phyloP scores from a whole-genome alignment of 768 basidiomycete genomes.

The Kwoniella dendrophila region DNA sequence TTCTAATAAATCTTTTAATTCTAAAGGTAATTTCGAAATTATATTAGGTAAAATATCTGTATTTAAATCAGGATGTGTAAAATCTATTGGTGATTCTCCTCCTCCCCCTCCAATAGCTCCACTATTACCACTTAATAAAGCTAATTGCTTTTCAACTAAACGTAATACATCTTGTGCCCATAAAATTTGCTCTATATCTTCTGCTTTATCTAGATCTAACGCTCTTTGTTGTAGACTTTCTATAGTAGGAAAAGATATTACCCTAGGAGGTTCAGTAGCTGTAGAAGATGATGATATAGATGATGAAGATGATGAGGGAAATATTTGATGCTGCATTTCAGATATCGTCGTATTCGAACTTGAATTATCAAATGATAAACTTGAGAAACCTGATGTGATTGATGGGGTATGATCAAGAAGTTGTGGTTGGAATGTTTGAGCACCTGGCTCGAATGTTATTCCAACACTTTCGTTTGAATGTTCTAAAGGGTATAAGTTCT shows the following conservation, averaged over 20 bases:
- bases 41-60: constrained; percentile 49
- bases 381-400: constrained; percentile 11
- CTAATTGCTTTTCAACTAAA: constrained; percentile 68
- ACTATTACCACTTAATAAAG: no score
- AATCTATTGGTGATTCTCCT: constrained; percentile 53
- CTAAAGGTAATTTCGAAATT: constrained; percentile 64
- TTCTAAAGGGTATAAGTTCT: not conserved
- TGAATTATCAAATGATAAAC: not conserved
- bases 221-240: constrained; percentile 61
- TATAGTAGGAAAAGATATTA: constrained; percentile 70
- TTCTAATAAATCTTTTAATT: constrained; percentile 65
- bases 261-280: constrained; percentile 57
- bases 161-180: constrained; percentile 84
- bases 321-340: constrained; percentile 19
- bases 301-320: constrained; percentile 31
- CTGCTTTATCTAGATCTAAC: constrained; percentile 61
- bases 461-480: not conserved
- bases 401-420: not conserved
- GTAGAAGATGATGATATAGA: constrained; percentile 24
- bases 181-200: constrained; percentile 66
- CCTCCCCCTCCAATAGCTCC: no score
- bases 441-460: not conserved
- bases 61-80: constrained; percentile 51
- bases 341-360: no score
- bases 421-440: not conserved